Percentiles rank a stretch among this genome's conserved stretches.
These are phyloP conservation scores for Pseudovirgaria hyperparasitica DNA, from an alignment of 2,329 filamentous ascomycete genomes.

Conservation along the genomic window DNA sequence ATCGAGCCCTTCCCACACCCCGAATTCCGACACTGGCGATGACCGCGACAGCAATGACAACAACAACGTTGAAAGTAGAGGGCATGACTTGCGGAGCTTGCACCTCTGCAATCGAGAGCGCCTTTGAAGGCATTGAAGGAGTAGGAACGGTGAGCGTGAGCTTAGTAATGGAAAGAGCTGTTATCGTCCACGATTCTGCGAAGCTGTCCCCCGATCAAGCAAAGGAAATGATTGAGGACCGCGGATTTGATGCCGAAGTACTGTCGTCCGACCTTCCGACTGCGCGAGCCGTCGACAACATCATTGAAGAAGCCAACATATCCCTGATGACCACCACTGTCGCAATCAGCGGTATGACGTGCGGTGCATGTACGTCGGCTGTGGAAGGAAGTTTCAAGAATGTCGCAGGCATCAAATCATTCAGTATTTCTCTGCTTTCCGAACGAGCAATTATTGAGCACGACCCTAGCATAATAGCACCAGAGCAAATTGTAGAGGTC, in stretches of 20 bases:
- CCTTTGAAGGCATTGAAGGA: conserved; percentile 70
- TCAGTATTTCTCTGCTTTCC: conserved; percentile 73
- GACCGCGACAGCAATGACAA: conserved; percentile 54
- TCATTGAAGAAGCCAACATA: conserved; percentile 21
- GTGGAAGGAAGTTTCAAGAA: conserved; percentile 71
- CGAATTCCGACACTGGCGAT: too few relatives aligned
- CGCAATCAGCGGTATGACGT: conserved; percentile 79
- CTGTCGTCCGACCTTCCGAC: conserved; percentile 65
- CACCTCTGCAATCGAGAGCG: conserved; percentile 87
- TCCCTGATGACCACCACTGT: conserved; percentile 54
- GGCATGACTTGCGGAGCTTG: conserved; percentile 87
- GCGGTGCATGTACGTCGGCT: conserved; percentile 76
- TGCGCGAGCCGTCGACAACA: conserved; percentile 30
- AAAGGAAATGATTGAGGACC: conserved; percentile 77
- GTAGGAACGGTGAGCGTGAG: conserved; percentile 82
- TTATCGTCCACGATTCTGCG: conserved; percentile 74
- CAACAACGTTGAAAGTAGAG: conserved; percentile 79
- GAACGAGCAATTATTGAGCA: conserved; percentile 80
- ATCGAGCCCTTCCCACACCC: too few relatives aligned
- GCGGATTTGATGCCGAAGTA: conserved; percentile 84
- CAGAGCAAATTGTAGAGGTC: conserved; percentile 43
- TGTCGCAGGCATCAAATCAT: conserved; percentile 57
- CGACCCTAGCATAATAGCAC: conserved; percentile 43
- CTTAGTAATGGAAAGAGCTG: conserved; percentile 90
- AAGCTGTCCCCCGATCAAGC: conserved; percentile 63